Evolutionary conservation across 768 basidiomycete species (phyloP).

Genomic region (Trametopsis cervina): DNA sequence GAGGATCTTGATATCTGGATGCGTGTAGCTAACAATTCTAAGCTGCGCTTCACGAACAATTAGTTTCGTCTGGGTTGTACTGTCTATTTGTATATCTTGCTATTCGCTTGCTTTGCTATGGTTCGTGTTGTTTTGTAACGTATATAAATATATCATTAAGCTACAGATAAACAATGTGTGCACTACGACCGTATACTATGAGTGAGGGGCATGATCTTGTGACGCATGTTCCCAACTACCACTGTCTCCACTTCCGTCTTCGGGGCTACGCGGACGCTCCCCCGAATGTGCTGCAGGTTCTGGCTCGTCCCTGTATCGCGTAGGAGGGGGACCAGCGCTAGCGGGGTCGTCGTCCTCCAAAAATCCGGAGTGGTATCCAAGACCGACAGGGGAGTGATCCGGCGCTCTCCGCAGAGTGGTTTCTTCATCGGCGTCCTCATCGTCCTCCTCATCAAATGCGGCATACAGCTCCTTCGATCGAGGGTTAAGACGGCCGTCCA

Average conservation of each 20-base stretch:
- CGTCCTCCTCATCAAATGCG: slow-evolving; percentile 89
- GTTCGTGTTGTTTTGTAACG: slow-evolving; percentile 12
- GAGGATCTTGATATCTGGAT: slow-evolving; percentile 78
- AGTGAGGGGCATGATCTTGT: slow-evolving; percentile 51
- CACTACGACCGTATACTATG: slow-evolving; percentile 16
- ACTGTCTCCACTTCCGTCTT: slow-evolving; percentile 40
- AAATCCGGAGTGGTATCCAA: slow-evolving; percentile 61
- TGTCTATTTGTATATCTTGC: slow-evolving; percentile 15
- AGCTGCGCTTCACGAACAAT: slow-evolving; percentile 55
- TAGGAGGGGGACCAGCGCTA: slow-evolving; percentile 19
- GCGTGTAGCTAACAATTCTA: slow-evolving; percentile 77
- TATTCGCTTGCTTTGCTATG: slow-evolving; percentile 12
- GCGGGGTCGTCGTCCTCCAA: slow-evolving; percentile 70
- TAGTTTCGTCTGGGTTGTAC: slow-evolving; percentile 1
- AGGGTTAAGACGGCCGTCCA: slow-evolving; percentile 35
- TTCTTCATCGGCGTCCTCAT: slow-evolving; percentile 63
- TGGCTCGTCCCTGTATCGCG: slow-evolving; percentile 51
- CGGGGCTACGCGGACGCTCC: slow-evolving; percentile 12
- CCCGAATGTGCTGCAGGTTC: slow-evolving; percentile 13
- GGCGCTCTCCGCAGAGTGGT: slow-evolving; percentile 45
- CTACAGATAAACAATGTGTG: slow-evolving; percentile 7
- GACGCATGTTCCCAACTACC: slow-evolving; percentile 75
- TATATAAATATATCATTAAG: slow-evolving; percentile 14
- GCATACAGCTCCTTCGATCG: slow-evolving; percentile 91
- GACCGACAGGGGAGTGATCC: slow-evolving; percentile 29